Evolutionary conservation across 1,139 yeast genomes (phyloP).

Genomic region (Keqinozyma sinolaborantium): DNA sequence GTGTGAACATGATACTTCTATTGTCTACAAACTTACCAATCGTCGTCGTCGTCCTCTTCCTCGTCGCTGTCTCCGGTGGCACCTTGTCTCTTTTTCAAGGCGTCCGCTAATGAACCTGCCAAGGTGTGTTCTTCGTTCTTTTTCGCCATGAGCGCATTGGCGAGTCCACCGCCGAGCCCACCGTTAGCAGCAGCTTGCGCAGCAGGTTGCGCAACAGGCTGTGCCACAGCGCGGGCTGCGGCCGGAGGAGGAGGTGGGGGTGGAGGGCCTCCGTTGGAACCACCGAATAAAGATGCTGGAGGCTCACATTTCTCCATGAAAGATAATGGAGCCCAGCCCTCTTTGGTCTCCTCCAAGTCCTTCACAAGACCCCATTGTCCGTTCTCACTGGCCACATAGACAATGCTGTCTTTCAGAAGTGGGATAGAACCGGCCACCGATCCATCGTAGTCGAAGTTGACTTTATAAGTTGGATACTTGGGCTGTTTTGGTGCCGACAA

Average conservation of each 20-base stretch:
- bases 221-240: conserved; percentile 9
- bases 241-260: conserved; percentile 31
- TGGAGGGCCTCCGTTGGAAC: conserved; percentile 22
- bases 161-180: conserved; percentile 60
- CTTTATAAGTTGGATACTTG: conserved; percentile 74
- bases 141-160: conserved; percentile 69
- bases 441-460: conserved; percentile 87
- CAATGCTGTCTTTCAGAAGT: conserved; percentile 67
- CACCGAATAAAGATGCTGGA: conserved; percentile 27
- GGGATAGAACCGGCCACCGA: conserved; percentile 81
- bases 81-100: conserved; percentile 79
- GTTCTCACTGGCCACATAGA: conserved; percentile 69
- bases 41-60: conserved; percentile 72
- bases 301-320: conserved; percentile 68
- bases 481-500: conserved; percentile 56
- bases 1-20: not conserved
- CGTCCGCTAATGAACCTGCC: conserved; percentile 89
- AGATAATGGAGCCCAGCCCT: conserved; percentile 98
- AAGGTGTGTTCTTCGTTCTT: conserved; percentile 60
- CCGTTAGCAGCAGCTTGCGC: conserved; percentile 16
- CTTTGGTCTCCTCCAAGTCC: conserved; percentile 65
- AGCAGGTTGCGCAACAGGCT: conserved; percentile 10
- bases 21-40: conserved; percentile 17
- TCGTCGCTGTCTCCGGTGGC: conserved; percentile 72
- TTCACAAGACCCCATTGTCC: conserved; percentile 92